Conservation (phyloP, 805 yeast genomes). For the Wickerhamomyces chaumierensis region DNA sequence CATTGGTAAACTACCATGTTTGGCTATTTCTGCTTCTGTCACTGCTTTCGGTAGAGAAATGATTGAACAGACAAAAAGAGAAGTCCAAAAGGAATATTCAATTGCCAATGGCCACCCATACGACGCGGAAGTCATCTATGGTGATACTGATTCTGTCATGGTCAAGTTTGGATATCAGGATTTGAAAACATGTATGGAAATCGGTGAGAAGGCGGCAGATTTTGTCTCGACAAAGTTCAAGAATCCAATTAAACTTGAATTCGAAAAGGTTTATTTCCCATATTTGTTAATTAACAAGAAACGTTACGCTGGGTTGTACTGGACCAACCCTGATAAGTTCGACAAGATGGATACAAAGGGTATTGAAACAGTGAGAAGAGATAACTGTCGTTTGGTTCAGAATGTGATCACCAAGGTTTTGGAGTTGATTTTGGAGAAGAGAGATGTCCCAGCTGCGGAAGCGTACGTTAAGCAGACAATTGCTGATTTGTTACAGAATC, state of each 20-base stretch:
- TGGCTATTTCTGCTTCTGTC: conserved; percentile 90
- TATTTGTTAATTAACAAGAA: conserved; percentile 89
- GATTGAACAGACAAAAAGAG: conserved; percentile 86
- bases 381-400: conserved; percentile 89
- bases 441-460: conserved; percentile 81
- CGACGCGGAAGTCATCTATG: conserved; percentile 88
- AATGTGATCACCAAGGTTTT: conserved; percentile 88
- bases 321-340: conserved; percentile 87
- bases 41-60: conserved; percentile 94
- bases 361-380: conserved; percentile 96
- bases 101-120: conserved; percentile 74
- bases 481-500: conserved; percentile 81
- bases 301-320: conserved; percentile 92
- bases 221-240: conserved; percentile 69
- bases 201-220: conserved; percentile 92
- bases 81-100: conserved; percentile 71
- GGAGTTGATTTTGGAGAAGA: conserved; percentile 72
- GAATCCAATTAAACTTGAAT: conserved; percentile 87
- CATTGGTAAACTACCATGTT: conserved; percentile 91
- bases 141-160: conserved; percentile 99
- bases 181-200: conserved; percentile 71
- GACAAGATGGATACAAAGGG: conserved; percentile 99
- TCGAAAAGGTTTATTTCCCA: conserved; percentile 94
- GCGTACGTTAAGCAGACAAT: conserved; percentile 77
- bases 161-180: conserved; percentile 86